These are phyloP conservation scores for Globisporangium irregulare DNA, from an alignment of 352 stramenopile species.

Conservation along the genomic window DNA sequence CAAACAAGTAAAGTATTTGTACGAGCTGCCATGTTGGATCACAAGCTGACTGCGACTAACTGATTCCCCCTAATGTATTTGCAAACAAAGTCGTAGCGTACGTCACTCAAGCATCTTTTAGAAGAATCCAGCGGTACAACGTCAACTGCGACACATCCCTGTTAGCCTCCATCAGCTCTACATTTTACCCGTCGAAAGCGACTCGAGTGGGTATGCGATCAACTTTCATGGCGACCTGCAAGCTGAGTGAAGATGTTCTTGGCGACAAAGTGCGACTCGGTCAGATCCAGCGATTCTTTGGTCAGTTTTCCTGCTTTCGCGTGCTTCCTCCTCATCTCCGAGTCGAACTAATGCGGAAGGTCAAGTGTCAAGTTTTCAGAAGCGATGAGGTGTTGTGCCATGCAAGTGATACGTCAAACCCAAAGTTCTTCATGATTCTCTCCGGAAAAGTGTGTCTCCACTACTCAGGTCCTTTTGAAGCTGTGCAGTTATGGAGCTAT, in stretches of 20 bases:
- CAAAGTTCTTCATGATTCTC: slow-evolving; percentile 36
- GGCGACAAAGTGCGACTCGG: neutral
- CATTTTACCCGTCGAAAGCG: slow-evolving; percentile 13
- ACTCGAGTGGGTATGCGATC: slow-evolving; percentile 10
- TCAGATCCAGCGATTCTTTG: slow-evolving; percentile 28
- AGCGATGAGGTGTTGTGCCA: slow-evolving; percentile 30
- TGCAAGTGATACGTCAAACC: slow-evolving; percentile 12
- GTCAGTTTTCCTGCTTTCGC: slow-evolving; percentile 39
- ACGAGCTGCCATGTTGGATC: neutral
- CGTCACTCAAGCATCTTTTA: slow-evolving; percentile 39
- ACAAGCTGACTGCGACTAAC: neutral
- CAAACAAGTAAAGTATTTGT: slow-evolving; percentile 27
- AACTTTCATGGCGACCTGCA: slow-evolving; percentile 10
- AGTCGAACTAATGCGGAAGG: slow-evolving; percentile 27
- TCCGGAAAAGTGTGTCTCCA: slow-evolving; percentile 41
- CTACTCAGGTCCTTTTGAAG: slow-evolving; percentile 16
- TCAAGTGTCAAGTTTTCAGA: slow-evolving; percentile 26
- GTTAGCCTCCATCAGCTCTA: slow-evolving; percentile 20
- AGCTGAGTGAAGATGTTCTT: slow-evolving; percentile 7
- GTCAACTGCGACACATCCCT: slow-evolving; percentile 25
- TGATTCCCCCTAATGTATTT: neutral
- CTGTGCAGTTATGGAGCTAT: slow-evolving; percentile 10
- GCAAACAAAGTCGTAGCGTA: slow-evolving; percentile 27
- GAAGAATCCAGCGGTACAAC: slow-evolving; percentile 34
- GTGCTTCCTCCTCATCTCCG: slow-evolving; percentile 27